Conservation (phyloP, 805 yeast genomes). For the Candida glaebosa region DNA sequence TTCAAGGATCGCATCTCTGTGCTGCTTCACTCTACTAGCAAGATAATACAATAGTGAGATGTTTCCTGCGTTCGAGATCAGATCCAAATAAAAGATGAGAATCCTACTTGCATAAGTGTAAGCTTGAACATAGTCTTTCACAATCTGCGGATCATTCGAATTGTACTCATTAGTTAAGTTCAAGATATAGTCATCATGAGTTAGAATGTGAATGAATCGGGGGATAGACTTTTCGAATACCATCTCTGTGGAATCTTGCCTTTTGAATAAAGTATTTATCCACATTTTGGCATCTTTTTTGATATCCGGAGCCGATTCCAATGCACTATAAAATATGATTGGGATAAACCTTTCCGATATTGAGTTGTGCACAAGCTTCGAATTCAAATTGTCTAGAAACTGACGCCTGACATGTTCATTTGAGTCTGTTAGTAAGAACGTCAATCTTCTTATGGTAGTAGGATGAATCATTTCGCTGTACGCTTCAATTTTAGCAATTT, state of each 20-base stretch:
- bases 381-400: slow-evolving; percentile 50
- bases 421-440: slow-evolving; percentile 66
- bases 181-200: slow-evolving; percentile 70
- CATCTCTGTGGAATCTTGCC: slow-evolving; percentile 35
- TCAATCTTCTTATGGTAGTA: slow-evolving; percentile 47
- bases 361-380: slow-evolving; percentile 44
- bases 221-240: slow-evolving; percentile 65
- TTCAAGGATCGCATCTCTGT: slow-evolving; percentile 52
- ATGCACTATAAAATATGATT: slow-evolving; percentile 67
- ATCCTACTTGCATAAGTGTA: slow-evolving; percentile 56
- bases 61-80: slow-evolving; percentile 62
- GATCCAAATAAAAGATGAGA: slow-evolving; percentile 54
- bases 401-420: slow-evolving; percentile 50
- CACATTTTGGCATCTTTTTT: slow-evolving; percentile 58
- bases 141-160: slow-evolving; percentile 16
- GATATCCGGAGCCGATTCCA: slow-evolving; percentile 60
- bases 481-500: slow-evolving; percentile 54
- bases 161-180: slow-evolving; percentile 30
- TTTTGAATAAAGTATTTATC: slow-evolving; percentile 58
- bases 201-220: slow-evolving; percentile 63
- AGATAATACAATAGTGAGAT: slow-evolving; percentile 70
- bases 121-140: slow-evolving; percentile 27
- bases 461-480: slow-evolving; percentile 54
- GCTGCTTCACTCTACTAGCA: slow-evolving; percentile 76
- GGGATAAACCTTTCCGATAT: slow-evolving; percentile 68